phyloP scores from a whole-genome alignment of 306 rosid genomes.

The Prunus padus region DNA sequence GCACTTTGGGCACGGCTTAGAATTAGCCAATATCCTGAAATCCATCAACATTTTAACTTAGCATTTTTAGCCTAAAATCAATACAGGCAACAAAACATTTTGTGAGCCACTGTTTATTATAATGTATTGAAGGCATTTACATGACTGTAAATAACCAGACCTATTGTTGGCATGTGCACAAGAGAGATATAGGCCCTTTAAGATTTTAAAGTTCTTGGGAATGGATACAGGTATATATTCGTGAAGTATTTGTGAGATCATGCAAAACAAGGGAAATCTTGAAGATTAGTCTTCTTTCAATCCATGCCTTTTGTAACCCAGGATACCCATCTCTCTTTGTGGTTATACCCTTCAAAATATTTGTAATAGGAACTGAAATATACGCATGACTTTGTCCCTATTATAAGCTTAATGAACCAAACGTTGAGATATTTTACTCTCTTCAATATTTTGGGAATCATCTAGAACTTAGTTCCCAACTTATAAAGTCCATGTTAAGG shows the following conservation, averaged over 20 bases:
- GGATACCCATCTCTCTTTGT: neutral
- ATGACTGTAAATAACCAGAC: neutral
- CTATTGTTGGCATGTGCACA: neutral
- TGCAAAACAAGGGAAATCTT: neutral
- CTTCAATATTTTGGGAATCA: neutral
- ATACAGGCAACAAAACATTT: constrained; percentile 3
- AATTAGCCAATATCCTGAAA: constrained; percentile 72
- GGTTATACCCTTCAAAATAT: neutral
- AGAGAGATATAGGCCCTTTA: neutral
- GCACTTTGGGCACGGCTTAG: constrained; percentile 91
- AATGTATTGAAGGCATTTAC: neutral
- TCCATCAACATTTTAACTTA: constrained; percentile 20
- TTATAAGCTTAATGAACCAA: neutral
- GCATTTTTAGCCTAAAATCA: neutral
- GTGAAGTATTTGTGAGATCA: neutral
- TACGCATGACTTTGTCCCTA: neutral
- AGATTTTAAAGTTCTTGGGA: too few species aligned
- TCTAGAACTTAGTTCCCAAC: neutral
- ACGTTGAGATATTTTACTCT: neutral
- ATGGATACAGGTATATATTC: neutral
- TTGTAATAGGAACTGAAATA: neutral
- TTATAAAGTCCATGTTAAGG: neutral
- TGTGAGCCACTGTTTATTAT: neutral
- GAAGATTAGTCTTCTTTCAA: neutral
- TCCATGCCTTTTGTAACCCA: neutral